Conservation (phyloP, 441 rosid genomes). For the Cnidoscolus chayamansa region DNA sequence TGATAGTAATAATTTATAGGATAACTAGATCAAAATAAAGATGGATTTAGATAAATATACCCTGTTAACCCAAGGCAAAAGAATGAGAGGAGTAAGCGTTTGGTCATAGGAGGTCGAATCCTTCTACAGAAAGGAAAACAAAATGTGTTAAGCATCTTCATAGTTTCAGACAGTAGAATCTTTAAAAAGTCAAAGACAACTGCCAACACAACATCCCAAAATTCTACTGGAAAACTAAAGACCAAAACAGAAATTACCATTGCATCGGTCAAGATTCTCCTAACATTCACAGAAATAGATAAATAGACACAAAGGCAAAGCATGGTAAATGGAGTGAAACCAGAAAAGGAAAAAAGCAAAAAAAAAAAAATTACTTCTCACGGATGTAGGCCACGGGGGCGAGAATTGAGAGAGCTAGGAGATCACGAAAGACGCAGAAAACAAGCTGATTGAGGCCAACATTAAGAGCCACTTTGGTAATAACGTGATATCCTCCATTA, state of each 20-base stretch:
- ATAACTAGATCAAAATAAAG: not conserved
- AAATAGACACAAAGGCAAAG: too few species aligned
- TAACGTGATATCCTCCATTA: slow-evolving; percentile 92
- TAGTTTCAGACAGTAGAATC: too few species aligned
- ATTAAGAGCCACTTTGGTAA: slow-evolving; percentile 89
- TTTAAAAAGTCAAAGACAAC: not conserved
- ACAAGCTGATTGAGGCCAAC: slow-evolving; percentile 94
- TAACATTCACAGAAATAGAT: not conserved
- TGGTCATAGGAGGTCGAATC: slow-evolving; percentile 70
- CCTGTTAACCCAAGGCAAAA: slow-evolving; percentile 90
- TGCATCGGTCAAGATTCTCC: not conserved
- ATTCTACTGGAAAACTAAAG: not conserved
- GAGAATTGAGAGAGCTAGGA: slow-evolving; percentile 80
- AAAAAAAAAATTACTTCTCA: slow-evolving; percentile 48
- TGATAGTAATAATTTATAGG: not conserved
- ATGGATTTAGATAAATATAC: slow-evolving; percentile 34
- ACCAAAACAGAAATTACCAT: too few species aligned
- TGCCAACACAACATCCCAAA: too few species aligned
- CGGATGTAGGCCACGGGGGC: slow-evolving; percentile 84
- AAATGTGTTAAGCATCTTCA: not conserved
- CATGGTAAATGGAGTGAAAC: not conserved
- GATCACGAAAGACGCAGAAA: slow-evolving; percentile 90
- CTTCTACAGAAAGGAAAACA: slow-evolving; percentile 44
- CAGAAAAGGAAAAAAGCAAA: not conserved
- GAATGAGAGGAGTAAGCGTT: slow-evolving; percentile 60